Evolutionary conservation across 192 early-diverging fungal species (phyloP).

Genomic region (Dimargaris cristalligena): DNA sequence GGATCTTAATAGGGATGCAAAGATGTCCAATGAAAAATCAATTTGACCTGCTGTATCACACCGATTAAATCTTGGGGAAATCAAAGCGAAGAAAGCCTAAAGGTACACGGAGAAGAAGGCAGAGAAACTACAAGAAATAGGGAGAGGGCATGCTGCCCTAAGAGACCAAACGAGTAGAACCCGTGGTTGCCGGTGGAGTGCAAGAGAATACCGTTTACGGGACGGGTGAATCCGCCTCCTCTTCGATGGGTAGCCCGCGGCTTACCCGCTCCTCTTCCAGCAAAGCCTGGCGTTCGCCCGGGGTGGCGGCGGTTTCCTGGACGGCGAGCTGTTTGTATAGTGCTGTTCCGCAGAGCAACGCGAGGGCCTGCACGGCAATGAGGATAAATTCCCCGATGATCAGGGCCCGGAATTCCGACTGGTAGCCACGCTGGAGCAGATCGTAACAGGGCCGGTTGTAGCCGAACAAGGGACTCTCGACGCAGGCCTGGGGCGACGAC

Average conservation of each 20-base stretch:
- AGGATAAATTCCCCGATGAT: conserved; percentile 1
- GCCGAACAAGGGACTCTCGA: conserved; percentile 12
- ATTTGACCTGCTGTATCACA: no score
- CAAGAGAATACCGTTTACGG: no score
- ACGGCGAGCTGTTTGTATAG: conserved; percentile 2
- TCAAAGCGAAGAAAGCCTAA: no score
- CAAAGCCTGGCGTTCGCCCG: conserved; percentile 2
- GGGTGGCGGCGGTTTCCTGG: background rate
- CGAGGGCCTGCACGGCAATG: background rate
- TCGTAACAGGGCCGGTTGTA: conserved; percentile 12
- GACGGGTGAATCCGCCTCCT: no score
- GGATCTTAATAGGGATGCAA: no score
- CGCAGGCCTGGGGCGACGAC: conserved; percentile 12
- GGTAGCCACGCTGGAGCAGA: conserved; percentile 8
- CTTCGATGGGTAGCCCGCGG: background rate
- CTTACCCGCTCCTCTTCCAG: background rate
- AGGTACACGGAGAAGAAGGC: no score
- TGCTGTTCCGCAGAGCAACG: background rate
- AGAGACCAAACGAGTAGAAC: no score
- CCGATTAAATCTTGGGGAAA: no score
- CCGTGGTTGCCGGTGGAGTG: no score
- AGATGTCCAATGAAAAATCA: no score
- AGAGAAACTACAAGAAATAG: no score
- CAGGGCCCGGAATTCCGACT: background rate
- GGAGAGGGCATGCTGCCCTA: no score